Evolutionary conservation across 208 protist genomes (phyloP).

Genomic region (Acanthamoeba pearcei): DNA sequence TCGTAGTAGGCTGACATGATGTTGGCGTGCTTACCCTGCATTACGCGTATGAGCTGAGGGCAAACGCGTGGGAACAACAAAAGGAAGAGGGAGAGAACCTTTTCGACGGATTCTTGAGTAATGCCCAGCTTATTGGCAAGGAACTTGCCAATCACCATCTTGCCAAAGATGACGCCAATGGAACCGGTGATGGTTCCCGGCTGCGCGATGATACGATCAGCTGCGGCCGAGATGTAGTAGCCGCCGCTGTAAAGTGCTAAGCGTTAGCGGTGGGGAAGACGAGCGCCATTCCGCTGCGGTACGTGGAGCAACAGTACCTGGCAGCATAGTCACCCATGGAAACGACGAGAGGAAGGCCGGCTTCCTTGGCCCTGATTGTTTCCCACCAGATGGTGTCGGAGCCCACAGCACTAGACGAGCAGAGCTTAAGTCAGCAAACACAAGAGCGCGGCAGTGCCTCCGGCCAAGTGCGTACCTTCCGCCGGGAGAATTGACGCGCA

Average conservation of each 20-base stretch:
- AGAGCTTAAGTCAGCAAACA: neutral
- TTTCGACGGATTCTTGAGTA: constrained; percentile 39
- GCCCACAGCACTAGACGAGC: constrained; percentile 9
- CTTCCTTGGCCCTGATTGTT: constrained; percentile 36
- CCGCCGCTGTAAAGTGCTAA: constrained; percentile 29
- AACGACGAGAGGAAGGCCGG: constrained; percentile 41
- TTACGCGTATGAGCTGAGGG: neutral
- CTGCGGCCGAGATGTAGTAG: constrained; percentile 46
- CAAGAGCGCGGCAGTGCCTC: too few relatives aligned
- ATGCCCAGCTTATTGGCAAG: constrained; percentile 39
- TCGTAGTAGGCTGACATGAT: neutral
- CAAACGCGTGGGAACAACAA: neutral
- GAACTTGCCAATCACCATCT: constrained; percentile 47
- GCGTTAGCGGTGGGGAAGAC: neutral
- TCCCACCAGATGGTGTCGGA: constrained; percentile 72
- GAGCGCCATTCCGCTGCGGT: neutral
- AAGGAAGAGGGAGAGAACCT: neutral
- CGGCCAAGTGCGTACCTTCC: constrained; percentile 9
- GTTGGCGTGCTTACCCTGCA: constrained; percentile 14
- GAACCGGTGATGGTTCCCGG: constrained; percentile 64
- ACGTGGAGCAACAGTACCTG: neutral
- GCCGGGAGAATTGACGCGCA: constrained; percentile 59
- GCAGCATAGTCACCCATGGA: constrained; percentile 72
- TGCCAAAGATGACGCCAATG: constrained; percentile 53
- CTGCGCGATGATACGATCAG: constrained; percentile 48